phyloP scores from a whole-genome alignment of 257 asterid species.

The Osmanthus fragrans region DNA sequence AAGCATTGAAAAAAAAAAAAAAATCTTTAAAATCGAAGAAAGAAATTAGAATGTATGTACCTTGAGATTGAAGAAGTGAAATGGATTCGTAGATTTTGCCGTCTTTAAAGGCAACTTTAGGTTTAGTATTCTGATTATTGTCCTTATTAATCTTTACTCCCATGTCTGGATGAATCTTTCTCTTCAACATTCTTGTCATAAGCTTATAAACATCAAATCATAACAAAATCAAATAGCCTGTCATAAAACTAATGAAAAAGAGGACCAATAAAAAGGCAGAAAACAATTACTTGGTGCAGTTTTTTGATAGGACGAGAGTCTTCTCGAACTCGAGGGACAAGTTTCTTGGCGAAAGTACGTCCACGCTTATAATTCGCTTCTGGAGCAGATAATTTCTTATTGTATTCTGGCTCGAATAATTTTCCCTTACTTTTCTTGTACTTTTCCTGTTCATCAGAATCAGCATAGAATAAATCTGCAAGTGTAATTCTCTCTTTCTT shows the following conservation, averaged over 20 bases:
- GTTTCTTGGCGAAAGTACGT: conserved; percentile 33
- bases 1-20: no score
- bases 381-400: not conserved
- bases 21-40: no score
- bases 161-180: conserved; percentile 66
- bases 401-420: not conserved
- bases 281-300: conserved; percentile 43
- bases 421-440: not conserved
- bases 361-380: conserved; percentile 24
- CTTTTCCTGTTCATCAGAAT: conserved; percentile 16
- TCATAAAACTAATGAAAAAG: not conserved
- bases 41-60: conserved; percentile 20
- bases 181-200: conserved; percentile 62
- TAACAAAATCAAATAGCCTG: no score
- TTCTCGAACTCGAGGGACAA: conserved; percentile 23
- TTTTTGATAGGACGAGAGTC: conserved; percentile 55
- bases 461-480: conserved; percentile 64
- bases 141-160: conserved; percentile 26
- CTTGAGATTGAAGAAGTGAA: conserved; percentile 48
- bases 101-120: conserved; percentile 18
- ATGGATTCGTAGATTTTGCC: conserved; percentile 31
- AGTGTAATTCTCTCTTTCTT: conserved; percentile 58
- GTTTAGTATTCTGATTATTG: not conserved
- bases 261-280: no score
- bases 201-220: conserved; percentile 30